Evolutionary conservation across 2,329 filamentous ascomycete species (phyloP), one percentile per base, ranked within the genome.

Genomic region (Tothia fuscella): DNA sequence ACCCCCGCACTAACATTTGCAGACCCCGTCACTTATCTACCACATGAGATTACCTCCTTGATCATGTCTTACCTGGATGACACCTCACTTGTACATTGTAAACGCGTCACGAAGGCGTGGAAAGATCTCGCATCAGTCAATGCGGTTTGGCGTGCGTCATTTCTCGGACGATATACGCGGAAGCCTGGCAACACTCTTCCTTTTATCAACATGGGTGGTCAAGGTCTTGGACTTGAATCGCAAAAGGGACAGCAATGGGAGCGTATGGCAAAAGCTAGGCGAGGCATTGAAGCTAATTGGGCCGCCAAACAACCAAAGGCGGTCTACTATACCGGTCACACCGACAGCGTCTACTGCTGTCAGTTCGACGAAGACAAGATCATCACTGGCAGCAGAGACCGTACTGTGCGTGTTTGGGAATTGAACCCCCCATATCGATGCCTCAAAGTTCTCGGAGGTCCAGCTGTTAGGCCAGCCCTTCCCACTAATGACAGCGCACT

Each of bases 321-420:
- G 1, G 78, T 93, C 43, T 96, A 95, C 59, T 72, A 98, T 17
- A 86, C 91, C 53, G 91, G 91, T 2, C 91, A 98, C 58, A 79
- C 80, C 20, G 91, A 98, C 59, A 95, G 87, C 50, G 93, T 98
- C 44, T 98, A 98, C 64, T 98, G 91, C 61, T 76, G 93, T 43
- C 91, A 98, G 57, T 98, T 96, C 58, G 91, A 98, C 59, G 89
- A 96, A 80, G 72, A 82, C 56, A 98, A 96, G 62, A 94, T 96
- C 56, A 88, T 98, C 50, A 96, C 91, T 3, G 91, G 91, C 21
- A 95, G 89, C 7, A 80, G 91, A 47, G 91, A 98, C 62, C 84
- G 85, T 57, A 96, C 91, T 0, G 91, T 98, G 51, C 82, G 91
- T 38, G 77, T 98, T 24, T 98, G 91, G 91, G 86, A 96, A 60